Evolutionary conservation across 1,284 basidiomycete species (phyloP).

Genomic region (Ceraceosorus guamensis): DNA sequence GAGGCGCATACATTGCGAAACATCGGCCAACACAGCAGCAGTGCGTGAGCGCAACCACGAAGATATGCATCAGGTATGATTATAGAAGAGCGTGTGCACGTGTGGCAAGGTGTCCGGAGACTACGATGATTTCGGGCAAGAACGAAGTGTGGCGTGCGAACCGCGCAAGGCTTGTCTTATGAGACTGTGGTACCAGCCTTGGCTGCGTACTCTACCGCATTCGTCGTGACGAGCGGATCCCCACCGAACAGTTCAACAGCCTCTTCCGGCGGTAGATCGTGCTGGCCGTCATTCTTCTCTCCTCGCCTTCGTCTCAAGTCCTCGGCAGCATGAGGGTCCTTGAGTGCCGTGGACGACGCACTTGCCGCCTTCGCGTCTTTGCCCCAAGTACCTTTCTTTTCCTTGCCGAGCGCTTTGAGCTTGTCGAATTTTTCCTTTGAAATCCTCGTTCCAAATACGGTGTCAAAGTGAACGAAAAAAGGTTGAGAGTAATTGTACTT

Average conservation of each 20-base stretch:
- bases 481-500: slow-evolving; percentile 95
- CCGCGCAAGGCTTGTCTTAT: too few relatives aligned
- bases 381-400: not conserved
- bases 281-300: slow-evolving; percentile 10
- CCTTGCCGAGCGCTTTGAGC: slow-evolving; percentile 21
- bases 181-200: slow-evolving; percentile 19
- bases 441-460: slow-evolving; percentile 71
- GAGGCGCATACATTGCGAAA: too few relatives aligned
- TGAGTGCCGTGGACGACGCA: not conserved
- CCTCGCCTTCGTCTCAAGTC: slow-evolving; percentile 1
- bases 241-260: slow-evolving; percentile 10
- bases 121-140: too few relatives aligned
- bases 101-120: too few relatives aligned
- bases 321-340: not conserved
- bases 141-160: too few relatives aligned
- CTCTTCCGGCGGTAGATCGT: slow-evolving; percentile 14
- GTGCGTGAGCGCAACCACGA: too few relatives aligned
- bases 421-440: slow-evolving; percentile 45
- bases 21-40: too few relatives aligned
- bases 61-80: too few relatives aligned
- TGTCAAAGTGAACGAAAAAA: slow-evolving; percentile 58
- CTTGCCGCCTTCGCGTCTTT: not conserved
- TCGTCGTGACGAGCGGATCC: slow-evolving; percentile 23
- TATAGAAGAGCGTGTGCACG: too few relatives aligned
- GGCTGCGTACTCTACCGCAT: slow-evolving; percentile 16